A percentile compares a stretch with the other conserved stretches of the same genome.
Conservation (phyloP, 306 rosid genomes). For the Malus asiatica region DNA sequence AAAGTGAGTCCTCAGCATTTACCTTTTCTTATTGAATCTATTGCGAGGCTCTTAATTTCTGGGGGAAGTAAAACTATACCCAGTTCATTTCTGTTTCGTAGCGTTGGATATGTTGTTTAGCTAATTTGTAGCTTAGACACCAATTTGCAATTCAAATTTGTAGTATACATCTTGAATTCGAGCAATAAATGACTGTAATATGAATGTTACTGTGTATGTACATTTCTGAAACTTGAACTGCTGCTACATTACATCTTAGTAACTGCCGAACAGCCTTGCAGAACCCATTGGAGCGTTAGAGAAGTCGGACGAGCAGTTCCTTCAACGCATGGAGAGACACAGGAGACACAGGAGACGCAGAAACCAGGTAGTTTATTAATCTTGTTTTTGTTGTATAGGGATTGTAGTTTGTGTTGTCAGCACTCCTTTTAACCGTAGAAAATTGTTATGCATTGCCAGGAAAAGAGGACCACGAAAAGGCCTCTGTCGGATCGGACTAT, state of each 20-base stretch:
- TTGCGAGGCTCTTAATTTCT: neutral
- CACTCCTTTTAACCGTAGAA: neutral
- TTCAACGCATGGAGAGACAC: slow-evolving; percentile 57
- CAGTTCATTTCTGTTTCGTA: neutral
- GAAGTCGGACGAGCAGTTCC: slow-evolving; percentile 82
- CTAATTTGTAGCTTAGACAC: neutral
- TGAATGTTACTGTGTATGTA: neutral
- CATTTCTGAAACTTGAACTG: slow-evolving; percentile 1
- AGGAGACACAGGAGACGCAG: slow-evolving; percentile 24
- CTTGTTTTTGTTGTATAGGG: neutral
- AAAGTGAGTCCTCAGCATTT: slow-evolving; percentile 36
- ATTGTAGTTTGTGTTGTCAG: slow-evolving; percentile 1
- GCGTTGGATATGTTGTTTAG: neutral
- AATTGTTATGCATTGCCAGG: slow-evolving; percentile 30
- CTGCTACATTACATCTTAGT: slow-evolving; percentile 6
- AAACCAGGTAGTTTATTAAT: slow-evolving; percentile 40
- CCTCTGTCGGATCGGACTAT: slow-evolving; percentile 24
- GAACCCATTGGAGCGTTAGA: slow-evolving; percentile 74
- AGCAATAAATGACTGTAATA: neutral
- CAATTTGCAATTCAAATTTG: neutral
- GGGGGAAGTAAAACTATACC: neutral
- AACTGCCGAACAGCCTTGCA: slow-evolving; percentile 55
- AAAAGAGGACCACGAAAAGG: slow-evolving; percentile 34
- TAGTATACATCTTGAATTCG: neutral
- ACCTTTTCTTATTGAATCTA: neutral